Base-by-base conservation (phyloP, 352 stramenopile genomes). In the Pythium phragmiticola region DNA sequence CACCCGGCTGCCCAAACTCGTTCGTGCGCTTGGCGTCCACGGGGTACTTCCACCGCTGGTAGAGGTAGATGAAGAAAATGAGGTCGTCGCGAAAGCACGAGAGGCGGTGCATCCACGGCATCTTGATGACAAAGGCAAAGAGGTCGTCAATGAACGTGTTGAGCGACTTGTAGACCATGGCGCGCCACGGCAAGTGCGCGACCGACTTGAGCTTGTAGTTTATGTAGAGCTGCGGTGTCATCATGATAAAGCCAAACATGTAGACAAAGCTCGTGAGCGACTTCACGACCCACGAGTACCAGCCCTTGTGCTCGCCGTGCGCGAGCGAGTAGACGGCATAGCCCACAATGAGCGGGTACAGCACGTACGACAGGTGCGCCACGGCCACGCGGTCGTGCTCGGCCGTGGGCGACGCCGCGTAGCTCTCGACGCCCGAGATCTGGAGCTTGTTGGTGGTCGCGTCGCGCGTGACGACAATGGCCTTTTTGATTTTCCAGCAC, bases 41-140 rank as follows among this genome's bases (percentile, higher is more conserved):
- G 16, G 88, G 90, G 70, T 98, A 98, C 57, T 97, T 98, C 88
- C 90, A 99, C 42, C 97, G 82, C 82, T 99, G 98, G 75, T 99
- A 99, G 9, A 99, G 75, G 79, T 99, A 99, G 59, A 99, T 96
- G 73, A 99, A 98, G 69, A 99, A 99, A 43, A 99, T 97, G 63
- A 99, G 83, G 76, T 99, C 98, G 73, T 99, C 98, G 50, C 98
- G 88, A 75, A 99, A 99, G 72, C 96, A 99, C 57, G 88, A 94
- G 49, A 99, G 84, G 50, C 98, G 84, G 65, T 99, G 96, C 95
- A 99, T 98, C 66, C 90, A 98, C 60, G 96, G 96, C 96, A 99
- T 99, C 65, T 95, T 94, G 69, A 99, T 98, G 54, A 99, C 92
- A 65, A 99, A 99, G 17, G 94, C 94, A 61, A 98, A 98, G 13